Conservation (phyloP, 371 early-diverging fungal species). For the Haplosporangium sp. region DNA sequence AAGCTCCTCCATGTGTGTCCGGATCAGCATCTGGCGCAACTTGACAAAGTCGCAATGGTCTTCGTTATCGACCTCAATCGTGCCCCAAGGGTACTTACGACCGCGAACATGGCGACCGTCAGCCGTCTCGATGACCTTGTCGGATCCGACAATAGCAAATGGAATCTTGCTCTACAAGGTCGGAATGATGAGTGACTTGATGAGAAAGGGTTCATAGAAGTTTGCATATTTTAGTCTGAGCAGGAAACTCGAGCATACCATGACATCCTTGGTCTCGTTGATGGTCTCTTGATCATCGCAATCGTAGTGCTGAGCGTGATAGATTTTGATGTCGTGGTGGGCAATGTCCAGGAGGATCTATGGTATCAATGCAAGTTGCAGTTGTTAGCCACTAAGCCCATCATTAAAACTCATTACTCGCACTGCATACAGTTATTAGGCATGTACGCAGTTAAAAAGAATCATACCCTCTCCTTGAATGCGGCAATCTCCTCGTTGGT, state of each 20-base stretch:
- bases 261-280: conserved; percentile 93
- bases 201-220: neutral
- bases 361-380: neutral
- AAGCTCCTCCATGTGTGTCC: conserved; percentile 93
- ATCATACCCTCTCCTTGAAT: conserved; percentile 84
- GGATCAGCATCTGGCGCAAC: conserved; percentile 91
- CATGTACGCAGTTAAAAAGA: neutral
- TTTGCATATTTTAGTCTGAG: neutral
- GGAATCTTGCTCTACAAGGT: conserved; percentile 83
- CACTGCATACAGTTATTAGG: no score
- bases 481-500: conserved; percentile 93
- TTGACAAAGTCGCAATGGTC: conserved; percentile 95
- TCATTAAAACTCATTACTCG: no score
- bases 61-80: conserved; percentile 93
- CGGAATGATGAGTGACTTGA: neutral
- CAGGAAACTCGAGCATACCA: conserved; percentile 59
- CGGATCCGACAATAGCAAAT: conserved; percentile 97
- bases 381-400: no score
- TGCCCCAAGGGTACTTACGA: conserved; percentile 96
- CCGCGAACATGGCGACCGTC: conserved; percentile 93
- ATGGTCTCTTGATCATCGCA: conserved; percentile 95
- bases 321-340: conserved; percentile 94
- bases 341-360: conserved; percentile 92
- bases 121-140: conserved; percentile 84
- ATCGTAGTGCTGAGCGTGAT: conserved; percentile 90